These are phyloP conservation scores for Phytopythium boreale DNA, from an alignment of 352 stramenopile genomes.

Conservation along the genomic window DNA sequence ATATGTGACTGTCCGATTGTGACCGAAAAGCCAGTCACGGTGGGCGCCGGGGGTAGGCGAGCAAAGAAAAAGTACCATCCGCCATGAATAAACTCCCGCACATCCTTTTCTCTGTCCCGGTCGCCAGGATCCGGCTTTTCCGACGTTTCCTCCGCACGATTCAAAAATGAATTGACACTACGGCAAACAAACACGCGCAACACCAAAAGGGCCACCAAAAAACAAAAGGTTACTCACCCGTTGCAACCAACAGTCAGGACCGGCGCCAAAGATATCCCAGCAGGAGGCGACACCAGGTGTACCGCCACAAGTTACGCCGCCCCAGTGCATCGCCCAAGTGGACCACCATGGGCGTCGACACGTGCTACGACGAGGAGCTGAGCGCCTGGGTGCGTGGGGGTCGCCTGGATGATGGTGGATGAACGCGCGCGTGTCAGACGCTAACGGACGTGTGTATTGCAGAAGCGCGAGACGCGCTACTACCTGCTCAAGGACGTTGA, in stretches of 20 bases:
- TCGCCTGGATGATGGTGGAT: no score
- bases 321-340: no score
- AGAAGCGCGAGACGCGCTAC: slow-evolving; percentile 59
- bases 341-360: slow-evolving; percentile 3
- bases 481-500: slow-evolving; percentile 63
- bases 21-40: neutral
- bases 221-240: no score
- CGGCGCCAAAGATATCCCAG: no score
- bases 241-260: no score
- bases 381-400: slow-evolving; percentile 36
- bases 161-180: neutral
- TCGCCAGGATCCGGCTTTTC: neutral
- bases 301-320: no score
- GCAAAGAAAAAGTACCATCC: neutral
- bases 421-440: neutral
- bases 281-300: no score
- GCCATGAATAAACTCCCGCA: neutral
- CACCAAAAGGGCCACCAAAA: no score
- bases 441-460: neutral
- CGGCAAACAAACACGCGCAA: no score
- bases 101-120: neutral
- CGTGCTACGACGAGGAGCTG: slow-evolving; percentile 34
- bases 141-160: neutral
- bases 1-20: neutral
- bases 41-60: neutral